Evolutionary conservation across 1,139 yeast species (phyloP), one percentile per base, ranked within the genome.

Genomic region (Barnettozyma hawaiiensis): DNA sequence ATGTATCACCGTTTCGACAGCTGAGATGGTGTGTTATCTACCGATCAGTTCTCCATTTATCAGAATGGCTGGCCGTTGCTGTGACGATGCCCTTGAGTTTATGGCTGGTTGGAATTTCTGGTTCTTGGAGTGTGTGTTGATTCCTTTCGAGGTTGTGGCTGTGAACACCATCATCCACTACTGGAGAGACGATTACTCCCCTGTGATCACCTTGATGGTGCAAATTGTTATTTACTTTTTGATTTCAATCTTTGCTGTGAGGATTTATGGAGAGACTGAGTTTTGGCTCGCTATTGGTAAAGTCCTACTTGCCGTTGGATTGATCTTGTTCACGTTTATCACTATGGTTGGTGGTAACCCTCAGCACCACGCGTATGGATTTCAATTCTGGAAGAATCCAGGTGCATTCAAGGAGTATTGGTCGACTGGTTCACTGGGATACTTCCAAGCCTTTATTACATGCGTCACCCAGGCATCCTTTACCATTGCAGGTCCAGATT

Each of bases 261-360:
- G 71, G 46, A 67, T 73, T 43, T 86, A 81, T 58, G 95, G 95
- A 31, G 95, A 85, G 59, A 60, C 76, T 39, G 95, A 85, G 62
- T 85, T 85, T 58, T 84, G 90, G 90, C 65, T 85, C 26, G 78
- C 90, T 5, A 68, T 85, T 40, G 82, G 85, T 40, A 86, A 86
- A 61, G 77, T 85, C 37, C 51, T 84, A 2, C 66, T 85, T 37
- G 85, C 87, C 41, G 61, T 81, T 36, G 95, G 94, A 0, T 70
- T 86, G 36, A 76, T 85, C 50, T 55, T 80, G 27, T 85, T 84
- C 65, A 82, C 92, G 0, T 77, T 85, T 49, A 59, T 85, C 47
- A 79, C 89, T 12, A 85, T 85, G 95, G 75, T 82, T 44, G 96
- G 96, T 18, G 95, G 94, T 16, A 85, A 85, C 59, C 89, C 89